These are phyloP conservation scores for Holtermannia corniformis DNA, from an alignment of 768 basidiomycete species.

Conservation along the genomic window DNA sequence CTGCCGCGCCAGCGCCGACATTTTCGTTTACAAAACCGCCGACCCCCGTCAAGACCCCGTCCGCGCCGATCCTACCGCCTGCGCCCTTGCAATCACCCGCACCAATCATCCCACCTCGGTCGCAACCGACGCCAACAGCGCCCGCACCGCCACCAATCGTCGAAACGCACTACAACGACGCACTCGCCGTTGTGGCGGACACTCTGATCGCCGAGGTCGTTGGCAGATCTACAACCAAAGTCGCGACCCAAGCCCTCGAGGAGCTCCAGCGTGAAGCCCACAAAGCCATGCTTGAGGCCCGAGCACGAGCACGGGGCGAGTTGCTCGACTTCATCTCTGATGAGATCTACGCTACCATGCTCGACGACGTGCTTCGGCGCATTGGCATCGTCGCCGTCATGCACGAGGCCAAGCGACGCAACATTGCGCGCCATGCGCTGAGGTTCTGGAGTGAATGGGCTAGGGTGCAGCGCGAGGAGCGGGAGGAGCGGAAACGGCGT, in stretches of 20 bases:
- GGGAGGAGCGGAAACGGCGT: constrained; percentile 11
- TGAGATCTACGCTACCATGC: constrained; percentile 7
- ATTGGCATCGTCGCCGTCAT: constrained; percentile 7
- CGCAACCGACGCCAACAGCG: not conserved
- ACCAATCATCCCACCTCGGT: constrained; percentile 6
- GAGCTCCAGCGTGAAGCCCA: constrained; percentile 15
- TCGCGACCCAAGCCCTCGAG: constrained; percentile 8
- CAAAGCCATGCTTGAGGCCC: constrained; percentile 7
- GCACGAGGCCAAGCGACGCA: constrained; percentile 10
- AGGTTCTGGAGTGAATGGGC: constrained; percentile 18
- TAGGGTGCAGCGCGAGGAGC: constrained; percentile 6
- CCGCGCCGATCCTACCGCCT: not conserved
- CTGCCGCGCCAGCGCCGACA: not conserved
- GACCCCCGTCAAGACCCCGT: not conserved
- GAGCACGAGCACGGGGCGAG: constrained; percentile 8
- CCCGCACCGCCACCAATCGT: not conserved
- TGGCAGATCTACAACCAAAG: constrained; percentile 4
- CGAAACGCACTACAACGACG: not conserved
- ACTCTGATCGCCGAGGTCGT: constrained; percentile 18
- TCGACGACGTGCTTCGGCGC: constrained; percentile 4
- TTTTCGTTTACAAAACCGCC: not conserved
- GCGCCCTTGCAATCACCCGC: not conserved
- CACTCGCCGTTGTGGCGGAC: constrained; percentile 6
- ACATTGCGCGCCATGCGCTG: constrained; percentile 2
- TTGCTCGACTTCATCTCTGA: constrained; percentile 10